Evolutionary conservation across 148 eudicot species (phyloP).

Genomic region (Camellia lanceoleosa): DNA sequence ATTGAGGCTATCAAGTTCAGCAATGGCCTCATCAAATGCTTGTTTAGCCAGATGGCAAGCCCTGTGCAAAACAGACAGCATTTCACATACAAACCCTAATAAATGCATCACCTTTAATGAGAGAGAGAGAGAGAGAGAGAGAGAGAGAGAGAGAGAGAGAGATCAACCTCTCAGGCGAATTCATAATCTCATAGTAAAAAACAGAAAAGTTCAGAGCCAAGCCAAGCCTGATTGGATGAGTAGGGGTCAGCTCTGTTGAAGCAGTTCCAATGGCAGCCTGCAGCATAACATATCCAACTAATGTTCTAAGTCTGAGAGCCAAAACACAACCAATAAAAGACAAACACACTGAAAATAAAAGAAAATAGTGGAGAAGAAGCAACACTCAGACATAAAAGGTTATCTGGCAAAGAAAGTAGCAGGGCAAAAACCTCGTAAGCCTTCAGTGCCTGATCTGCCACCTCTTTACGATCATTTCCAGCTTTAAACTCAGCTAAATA

Average conservation of each 20-base stretch:
- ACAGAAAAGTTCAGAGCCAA: constrained; percentile 36
- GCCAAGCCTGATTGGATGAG: constrained; percentile 37
- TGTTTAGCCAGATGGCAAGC: constrained; percentile 32
- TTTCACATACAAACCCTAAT: background rate
- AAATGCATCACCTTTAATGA: background rate
- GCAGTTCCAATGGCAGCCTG: constrained; percentile 35
- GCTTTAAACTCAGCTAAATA: constrained; percentile 46
- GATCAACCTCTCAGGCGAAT: constrained; percentile 32
- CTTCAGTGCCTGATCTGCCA: constrained; percentile 41
- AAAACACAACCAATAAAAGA: background rate
- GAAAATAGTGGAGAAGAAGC: constrained; percentile 14
- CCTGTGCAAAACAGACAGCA: constrained; percentile 13
- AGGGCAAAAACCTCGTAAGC: constrained; percentile 37
- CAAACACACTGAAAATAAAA: background rate
- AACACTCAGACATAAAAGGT: background rate
- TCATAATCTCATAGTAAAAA: constrained; percentile 36
- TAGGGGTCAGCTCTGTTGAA: constrained; percentile 30
- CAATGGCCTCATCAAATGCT: constrained; percentile 36
- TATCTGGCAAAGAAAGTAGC: background rate
- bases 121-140: constrained; percentile 8
- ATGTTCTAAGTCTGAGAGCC: background rate
- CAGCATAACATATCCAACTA: background rate
- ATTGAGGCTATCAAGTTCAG: constrained; percentile 32
- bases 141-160: constrained; percentile 8
- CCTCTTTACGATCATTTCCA: constrained; percentile 43